Evolutionary conservation across 352 stramenopile species (phyloP).

Genomic region (Globisporangium barbulae): DNA sequence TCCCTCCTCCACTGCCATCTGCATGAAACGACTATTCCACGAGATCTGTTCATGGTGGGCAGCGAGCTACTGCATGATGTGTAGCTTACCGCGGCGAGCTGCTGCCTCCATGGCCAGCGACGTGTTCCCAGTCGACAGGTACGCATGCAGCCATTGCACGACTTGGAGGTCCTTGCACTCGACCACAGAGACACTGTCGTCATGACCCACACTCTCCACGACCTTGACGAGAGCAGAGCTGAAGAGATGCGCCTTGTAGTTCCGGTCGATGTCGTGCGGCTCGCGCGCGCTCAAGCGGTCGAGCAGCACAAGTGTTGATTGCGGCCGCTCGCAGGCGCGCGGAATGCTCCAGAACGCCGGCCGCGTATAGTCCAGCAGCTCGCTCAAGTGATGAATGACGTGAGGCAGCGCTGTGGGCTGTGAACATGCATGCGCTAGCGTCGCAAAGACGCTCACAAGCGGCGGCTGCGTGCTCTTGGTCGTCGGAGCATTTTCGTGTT

Average conservation of each 20-base stretch:
- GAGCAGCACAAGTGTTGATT: background rate
- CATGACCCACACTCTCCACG: background rate
- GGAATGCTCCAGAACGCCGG: slow-evolving; percentile 2
- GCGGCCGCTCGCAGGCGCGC: background rate
- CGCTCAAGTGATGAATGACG: background rate
- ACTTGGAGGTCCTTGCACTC: background rate
- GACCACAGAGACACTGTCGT: background rate
- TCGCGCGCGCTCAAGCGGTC: background rate
- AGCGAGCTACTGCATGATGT: background rate
- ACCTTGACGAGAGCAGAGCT: slow-evolving; percentile 1
- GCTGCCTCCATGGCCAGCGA: slow-evolving; percentile 1
- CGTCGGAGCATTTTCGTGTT: background rate
- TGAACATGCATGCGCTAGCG: background rate
- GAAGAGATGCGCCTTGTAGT: slow-evolving; percentile 5
- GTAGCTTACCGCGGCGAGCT: background rate
- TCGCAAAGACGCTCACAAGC: slow-evolving; percentile 1
- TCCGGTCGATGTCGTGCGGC: background rate
- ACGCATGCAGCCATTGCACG: slow-evolving; percentile 6
- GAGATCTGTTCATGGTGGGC: background rate
- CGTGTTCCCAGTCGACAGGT: slow-evolving; percentile 3
- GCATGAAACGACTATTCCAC: background rate
- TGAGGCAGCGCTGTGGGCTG: background rate
- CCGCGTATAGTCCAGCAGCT: background rate
- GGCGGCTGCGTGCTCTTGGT: background rate
- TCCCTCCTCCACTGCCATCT: background rate